Conservation (phyloP, 2,329 filamentous ascomycete genomes). For the Metarhizium guizhouense region DNA sequence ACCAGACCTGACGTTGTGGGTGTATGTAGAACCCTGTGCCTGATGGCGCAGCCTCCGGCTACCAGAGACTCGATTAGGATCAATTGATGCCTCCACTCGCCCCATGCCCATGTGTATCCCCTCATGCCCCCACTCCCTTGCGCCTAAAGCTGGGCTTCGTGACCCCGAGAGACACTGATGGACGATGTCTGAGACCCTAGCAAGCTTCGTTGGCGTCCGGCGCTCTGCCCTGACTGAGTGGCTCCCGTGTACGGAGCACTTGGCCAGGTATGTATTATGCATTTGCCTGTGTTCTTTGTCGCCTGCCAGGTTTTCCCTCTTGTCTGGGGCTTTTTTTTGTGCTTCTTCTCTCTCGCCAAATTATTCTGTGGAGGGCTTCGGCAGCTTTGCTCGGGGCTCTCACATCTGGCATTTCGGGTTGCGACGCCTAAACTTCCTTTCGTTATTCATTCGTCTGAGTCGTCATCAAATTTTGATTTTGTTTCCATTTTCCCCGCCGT, state of each 20-base stretch:
- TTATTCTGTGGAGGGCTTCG: neutral
- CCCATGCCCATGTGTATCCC: constrained; percentile 1
- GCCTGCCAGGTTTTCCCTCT: neutral
- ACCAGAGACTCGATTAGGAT: constrained; percentile 2
- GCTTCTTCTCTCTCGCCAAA: neutral
- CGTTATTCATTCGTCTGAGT: neutral
- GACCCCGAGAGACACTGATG: neutral
- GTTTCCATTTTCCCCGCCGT: neutral
- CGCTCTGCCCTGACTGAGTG: constrained; percentile 1
- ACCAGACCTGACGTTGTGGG: too few relatives aligned
- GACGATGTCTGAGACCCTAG: constrained; percentile 2
- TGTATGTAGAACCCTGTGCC: neutral
- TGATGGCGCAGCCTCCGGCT: neutral
- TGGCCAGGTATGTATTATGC: neutral
- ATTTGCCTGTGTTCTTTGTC: neutral
- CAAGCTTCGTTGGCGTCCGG: constrained; percentile 5
- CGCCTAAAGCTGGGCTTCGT: neutral
- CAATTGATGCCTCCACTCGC: neutral
- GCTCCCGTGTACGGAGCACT: neutral
- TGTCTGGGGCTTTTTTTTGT: constrained; percentile 1
- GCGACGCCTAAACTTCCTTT: neutral
- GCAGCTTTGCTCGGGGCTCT: neutral
- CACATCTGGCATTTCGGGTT: neutral
- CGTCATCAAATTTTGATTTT: neutral
- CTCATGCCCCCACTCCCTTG: constrained; percentile 4